Percentiles rank a stretch among this genome's conserved stretches.
These are phyloP conservation scores for Macadamia integrifolia DNA, from an alignment of 164 flowering plant genomes.

Conservation along the genomic window DNA sequence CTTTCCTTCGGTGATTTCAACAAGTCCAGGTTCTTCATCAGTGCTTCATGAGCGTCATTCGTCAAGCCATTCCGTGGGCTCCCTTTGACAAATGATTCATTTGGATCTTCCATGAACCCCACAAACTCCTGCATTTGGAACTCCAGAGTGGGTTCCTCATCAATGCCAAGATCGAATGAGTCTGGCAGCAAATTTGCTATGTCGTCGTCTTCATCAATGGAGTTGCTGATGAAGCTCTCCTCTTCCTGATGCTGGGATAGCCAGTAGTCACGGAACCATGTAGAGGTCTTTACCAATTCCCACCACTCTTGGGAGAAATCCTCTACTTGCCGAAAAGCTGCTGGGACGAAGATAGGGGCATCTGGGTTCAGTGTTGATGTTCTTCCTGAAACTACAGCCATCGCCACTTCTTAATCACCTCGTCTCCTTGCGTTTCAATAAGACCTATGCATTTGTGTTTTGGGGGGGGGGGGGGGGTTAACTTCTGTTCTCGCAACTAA, in stretches of 20 bases:
- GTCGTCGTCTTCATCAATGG: conserved; percentile 24
- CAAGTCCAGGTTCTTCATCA: conserved; percentile 28
- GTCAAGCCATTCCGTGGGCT: neutral
- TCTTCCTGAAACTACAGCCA: conserved; percentile 64
- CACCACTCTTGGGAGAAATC: conserved; percentile 97
- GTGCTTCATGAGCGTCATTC: conserved; percentile 13
- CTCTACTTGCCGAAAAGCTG: conserved; percentile 71
- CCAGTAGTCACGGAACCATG: conserved; percentile 87
- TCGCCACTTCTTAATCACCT: conserved; percentile 7
- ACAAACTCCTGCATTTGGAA: conserved; percentile 52
- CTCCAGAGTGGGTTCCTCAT: conserved; percentile 22
- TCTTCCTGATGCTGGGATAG: conserved; percentile 53
- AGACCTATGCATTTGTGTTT: neutral
- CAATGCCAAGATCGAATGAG: conserved; percentile 43
- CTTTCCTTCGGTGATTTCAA: conserved; percentile 21
- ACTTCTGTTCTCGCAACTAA: no score
- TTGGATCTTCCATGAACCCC: conserved; percentile 19
- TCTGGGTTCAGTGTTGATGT: conserved; percentile 70
- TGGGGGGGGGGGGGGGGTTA: neutral
- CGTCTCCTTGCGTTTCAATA: neutral
- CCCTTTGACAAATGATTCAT: neutral
- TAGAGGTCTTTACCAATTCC: conserved; percentile 66
- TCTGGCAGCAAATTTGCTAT: conserved; percentile 64
- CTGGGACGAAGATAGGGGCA: conserved; percentile 80
- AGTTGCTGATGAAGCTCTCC: conserved; percentile 26